These are phyloP conservation scores for Sugiyamaella mastotermitis DNA, from an alignment of 805 yeast species.

Conservation along the genomic window DNA sequence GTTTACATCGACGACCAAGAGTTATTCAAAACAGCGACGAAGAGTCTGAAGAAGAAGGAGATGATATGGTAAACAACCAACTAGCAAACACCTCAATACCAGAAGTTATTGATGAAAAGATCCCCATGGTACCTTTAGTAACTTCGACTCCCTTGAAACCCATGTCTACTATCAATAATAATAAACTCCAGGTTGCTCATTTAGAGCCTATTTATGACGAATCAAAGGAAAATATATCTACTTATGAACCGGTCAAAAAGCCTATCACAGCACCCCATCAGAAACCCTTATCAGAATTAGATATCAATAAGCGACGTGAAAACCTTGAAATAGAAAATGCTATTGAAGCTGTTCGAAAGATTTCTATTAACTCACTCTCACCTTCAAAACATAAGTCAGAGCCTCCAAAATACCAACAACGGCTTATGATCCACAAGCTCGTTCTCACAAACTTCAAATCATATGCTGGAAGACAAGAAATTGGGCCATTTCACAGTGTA, in stretches of 20 bases:
- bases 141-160: slow-evolving; percentile 15
- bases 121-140: slow-evolving; percentile 5
- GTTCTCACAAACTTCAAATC: slow-evolving; percentile 86
- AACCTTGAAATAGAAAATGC: not conserved
- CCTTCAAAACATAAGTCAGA: slow-evolving; percentile 1
- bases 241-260: not conserved
- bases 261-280: not conserved
- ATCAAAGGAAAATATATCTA: slow-evolving; percentile 8
- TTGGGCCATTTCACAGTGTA: slow-evolving; percentile 80
- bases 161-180: slow-evolving; percentile 1
- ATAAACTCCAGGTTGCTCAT: slow-evolving; percentile 18
- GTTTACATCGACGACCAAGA: not conserved
- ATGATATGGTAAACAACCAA: not conserved
- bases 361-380: not conserved
- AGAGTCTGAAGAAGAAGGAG: slow-evolving; percentile 6
- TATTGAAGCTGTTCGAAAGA: slow-evolving; percentile 1
- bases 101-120: slow-evolving; percentile 1
- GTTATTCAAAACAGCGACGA: not conserved
- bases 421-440: slow-evolving; percentile 71
- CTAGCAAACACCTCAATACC: too few species aligned
- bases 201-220: slow-evolving; percentile 13
- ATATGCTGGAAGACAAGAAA: slow-evolving; percentile 85
- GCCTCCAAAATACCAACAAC: slow-evolving; percentile 23
- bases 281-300: not conserved
- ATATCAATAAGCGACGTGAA: not conserved